Base-by-base conservation (phyloP, 129 eudicot species). In the Rutidosis leptorrhynchoides region DNA sequence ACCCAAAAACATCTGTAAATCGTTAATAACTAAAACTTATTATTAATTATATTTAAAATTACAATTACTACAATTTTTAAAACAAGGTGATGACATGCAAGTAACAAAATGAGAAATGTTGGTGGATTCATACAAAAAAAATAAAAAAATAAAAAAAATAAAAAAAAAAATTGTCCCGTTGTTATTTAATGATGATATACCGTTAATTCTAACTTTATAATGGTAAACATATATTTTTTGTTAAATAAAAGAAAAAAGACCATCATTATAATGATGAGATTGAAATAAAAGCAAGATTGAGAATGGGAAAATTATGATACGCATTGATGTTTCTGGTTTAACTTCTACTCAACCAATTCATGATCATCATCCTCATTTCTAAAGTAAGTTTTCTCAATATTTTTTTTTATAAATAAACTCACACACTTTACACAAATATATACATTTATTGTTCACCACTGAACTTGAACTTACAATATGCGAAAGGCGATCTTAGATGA, bases 261-360 rank as follows among this genome's bases (percentile, higher is more conserved):
- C 23, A 22, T 51, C 23, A 51, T 51, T 19, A 52, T 46, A 14
- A 45, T 45, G 22, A 48, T 48, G 21, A 48, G 54, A 48, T 35
- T 5, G 21, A 17, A 48, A 7, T 55, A 55, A 55, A 63, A 63
- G 68, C 27, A 23, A 35, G 48, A 32, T 6, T 61, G 19, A 64
- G 16, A 46, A 59, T 42, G 42, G 20, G 42, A 28, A 58, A 20
- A 72, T n/a, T n/a, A 72, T 72, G 42, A 72, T 72, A 61, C 46
- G 42, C 54, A 62, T 71, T 56, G 48, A 61, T 64, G 67, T 57
- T 67, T 63, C 28, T 55, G 71, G 65, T 64, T 61, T 73, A 73
- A 64, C 65, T 64, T 64, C 27, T 15, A 73, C 77, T 74, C 78
- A 56, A 74, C 19, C 61, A 42, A 56, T 65, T 20, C 60, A 70